phyloP scores from a whole-genome alignment of 257 asterid genomes.

The Gentiana dahurica region DNA sequence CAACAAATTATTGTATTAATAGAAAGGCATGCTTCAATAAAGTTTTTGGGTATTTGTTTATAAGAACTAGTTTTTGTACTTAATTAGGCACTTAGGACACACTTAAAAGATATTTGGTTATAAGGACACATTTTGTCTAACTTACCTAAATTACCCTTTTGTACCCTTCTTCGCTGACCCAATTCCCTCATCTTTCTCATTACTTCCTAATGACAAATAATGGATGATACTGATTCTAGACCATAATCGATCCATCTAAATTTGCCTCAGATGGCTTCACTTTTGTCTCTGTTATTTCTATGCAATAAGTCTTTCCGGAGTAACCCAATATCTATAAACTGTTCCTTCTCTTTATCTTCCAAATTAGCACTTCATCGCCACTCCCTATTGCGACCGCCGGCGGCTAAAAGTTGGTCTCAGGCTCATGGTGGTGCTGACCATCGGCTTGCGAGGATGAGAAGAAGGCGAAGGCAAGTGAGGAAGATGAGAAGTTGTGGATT shows the following conservation, averaged over 20 bases:
- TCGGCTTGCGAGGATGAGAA: constrained; percentile 15
- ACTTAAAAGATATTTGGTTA: no score
- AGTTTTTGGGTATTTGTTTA: no score
- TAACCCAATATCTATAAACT: constrained; percentile 30
- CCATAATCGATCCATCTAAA: neutral
- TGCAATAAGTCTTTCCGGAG: constrained; percentile 10
- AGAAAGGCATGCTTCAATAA: no score
- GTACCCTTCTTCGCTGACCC: no score
- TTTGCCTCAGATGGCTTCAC: constrained; percentile 23
- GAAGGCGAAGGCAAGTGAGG: constrained; percentile 5
- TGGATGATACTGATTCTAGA: constrained; percentile 12
- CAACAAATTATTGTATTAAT: no score
- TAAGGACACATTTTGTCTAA: no score
- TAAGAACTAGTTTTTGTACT: no score
- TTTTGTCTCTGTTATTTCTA: constrained; percentile 12
- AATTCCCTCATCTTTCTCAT: neutral
- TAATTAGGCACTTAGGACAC: no score
- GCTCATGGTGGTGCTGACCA: constrained; percentile 25
- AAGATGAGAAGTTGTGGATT: constrained; percentile 48
- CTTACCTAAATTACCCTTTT: no score
- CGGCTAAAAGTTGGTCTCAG: constrained; percentile 38
- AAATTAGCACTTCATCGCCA: constrained; percentile 19
- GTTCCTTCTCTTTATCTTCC: constrained; percentile 30
- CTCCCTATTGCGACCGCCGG: constrained; percentile 18
- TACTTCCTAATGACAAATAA: no score